phyloP scores from a whole-genome alignment of 2,329 filamentous ascomycete genomes.

The Colletotrichum liaoningense region DNA sequence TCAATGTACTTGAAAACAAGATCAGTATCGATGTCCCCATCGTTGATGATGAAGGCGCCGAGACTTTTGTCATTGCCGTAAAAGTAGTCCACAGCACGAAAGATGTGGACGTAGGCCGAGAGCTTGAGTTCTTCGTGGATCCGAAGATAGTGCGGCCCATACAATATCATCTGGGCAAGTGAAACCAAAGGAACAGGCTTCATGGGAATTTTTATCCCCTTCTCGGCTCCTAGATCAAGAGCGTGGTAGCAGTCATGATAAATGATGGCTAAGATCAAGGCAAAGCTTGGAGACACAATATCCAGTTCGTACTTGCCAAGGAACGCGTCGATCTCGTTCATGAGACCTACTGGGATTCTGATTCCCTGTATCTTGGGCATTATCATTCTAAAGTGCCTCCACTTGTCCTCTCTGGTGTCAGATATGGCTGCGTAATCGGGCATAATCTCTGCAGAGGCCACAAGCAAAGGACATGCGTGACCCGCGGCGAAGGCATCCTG shows the following conservation, averaged over 20 bases:
- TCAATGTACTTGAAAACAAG: background rate
- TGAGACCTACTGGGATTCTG: background rate
- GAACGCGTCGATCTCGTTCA: background rate
- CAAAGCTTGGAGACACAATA: background rate
- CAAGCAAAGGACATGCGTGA: background rate
- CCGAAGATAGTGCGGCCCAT: slow-evolving; percentile 1
- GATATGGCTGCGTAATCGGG: background rate
- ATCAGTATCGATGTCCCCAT: background rate
- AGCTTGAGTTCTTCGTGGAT: slow-evolving; percentile 1
- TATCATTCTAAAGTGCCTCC: background rate
- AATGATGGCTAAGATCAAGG: background rate
- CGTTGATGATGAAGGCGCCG: background rate
- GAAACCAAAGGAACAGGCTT: background rate
- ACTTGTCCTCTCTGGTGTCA: background rate
- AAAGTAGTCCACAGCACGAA: background rate
- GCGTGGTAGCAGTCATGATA: background rate
- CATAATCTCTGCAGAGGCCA: background rate
- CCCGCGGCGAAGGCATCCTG: background rate
- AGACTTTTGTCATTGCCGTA: background rate
- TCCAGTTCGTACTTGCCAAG: background rate
- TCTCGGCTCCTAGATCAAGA: background rate
- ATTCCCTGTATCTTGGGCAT: background rate
- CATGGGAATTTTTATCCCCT: background rate
- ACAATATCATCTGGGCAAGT: background rate
- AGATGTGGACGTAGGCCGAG: slow-evolving; percentile 8